phyloP scores from a whole-genome alignment of 2,329 filamentous ascomycete genomes.

The Diaporthe humulicola region DNA sequence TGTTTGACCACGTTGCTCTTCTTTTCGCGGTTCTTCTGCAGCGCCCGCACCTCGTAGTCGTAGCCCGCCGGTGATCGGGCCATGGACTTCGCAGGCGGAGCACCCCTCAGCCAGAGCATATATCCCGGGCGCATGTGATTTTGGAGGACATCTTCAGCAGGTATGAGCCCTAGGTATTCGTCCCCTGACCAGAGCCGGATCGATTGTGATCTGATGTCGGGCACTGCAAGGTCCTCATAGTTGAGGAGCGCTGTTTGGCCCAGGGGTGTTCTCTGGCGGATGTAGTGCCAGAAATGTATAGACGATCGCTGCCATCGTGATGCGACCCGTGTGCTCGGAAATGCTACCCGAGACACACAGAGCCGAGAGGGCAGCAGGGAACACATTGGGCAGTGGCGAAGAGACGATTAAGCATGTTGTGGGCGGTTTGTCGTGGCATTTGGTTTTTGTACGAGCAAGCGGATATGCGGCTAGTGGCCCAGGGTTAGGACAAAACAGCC shows the following conservation, averaged over 20 bases:
- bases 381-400: neutral
- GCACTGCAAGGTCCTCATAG: neutral
- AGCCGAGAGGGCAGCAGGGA: neutral
- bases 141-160: neutral
- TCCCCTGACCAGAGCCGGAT: neutral
- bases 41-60: neutral
- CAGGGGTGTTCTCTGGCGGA: neutral
- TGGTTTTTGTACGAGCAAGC: neutral
- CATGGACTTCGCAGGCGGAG: neutral
- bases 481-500: neutral
- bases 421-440: neutral
- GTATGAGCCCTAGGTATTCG: neutral
- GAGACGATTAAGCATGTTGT: neutral
- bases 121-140: neutral
- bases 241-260: neutral
- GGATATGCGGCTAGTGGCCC: neutral
- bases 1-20: rapidly evolving
- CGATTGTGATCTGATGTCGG: neutral
- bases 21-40: rapidly evolving
- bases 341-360: neutral
- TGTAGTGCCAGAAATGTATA: neutral
- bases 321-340: neutral
- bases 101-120: neutral
- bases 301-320: neutral
- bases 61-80: neutral